Conservation (phyloP, 1,284 basidiomycete species). For the Ceratobasidium sp. region DNA sequence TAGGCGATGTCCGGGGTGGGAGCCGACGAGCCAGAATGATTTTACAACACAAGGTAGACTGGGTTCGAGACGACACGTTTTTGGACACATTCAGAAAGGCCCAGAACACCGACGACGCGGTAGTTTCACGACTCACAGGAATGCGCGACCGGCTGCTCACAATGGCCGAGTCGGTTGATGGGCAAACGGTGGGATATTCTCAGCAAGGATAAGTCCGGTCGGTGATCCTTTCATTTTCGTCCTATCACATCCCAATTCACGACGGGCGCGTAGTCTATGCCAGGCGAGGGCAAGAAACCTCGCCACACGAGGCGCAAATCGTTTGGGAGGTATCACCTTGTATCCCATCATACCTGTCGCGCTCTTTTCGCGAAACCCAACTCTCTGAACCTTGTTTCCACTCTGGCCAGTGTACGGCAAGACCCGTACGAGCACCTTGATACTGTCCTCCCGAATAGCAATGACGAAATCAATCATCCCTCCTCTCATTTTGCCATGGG, state of each 20-base stretch:
- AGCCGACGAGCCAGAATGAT: slow-evolving; percentile 75
- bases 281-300: neutral
- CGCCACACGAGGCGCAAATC: slow-evolving; percentile 4
- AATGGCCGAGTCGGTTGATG: slow-evolving; percentile 63
- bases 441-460: slow-evolving; percentile 1
- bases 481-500: neutral
- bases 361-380: slow-evolving; percentile 30
- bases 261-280: slow-evolving; percentile 1
- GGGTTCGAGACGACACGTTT: slow-evolving; percentile 75
- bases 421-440: neutral
- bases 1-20: slow-evolving; percentile 72
- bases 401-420: too few relatives aligned
- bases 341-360: slow-evolving; percentile 2
- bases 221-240: neutral
- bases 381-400: too few relatives aligned
- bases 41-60: slow-evolving; percentile 80
- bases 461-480: neutral
- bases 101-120: slow-evolving; percentile 45
- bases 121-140: slow-evolving; percentile 57
- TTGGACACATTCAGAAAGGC: slow-evolving; percentile 58
- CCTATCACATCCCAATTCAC: neutral
- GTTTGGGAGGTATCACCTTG: slow-evolving; percentile 3
- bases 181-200: slow-evolving; percentile 66
- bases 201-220: slow-evolving; percentile 49
- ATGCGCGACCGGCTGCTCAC: slow-evolving; percentile 72